Percentiles rank a stretch among this genome's conserved stretches.
phyloP scores from a whole-genome alignment of 2,329 filamentous ascomycete species.

The Bipolaris bicolor region DNA sequence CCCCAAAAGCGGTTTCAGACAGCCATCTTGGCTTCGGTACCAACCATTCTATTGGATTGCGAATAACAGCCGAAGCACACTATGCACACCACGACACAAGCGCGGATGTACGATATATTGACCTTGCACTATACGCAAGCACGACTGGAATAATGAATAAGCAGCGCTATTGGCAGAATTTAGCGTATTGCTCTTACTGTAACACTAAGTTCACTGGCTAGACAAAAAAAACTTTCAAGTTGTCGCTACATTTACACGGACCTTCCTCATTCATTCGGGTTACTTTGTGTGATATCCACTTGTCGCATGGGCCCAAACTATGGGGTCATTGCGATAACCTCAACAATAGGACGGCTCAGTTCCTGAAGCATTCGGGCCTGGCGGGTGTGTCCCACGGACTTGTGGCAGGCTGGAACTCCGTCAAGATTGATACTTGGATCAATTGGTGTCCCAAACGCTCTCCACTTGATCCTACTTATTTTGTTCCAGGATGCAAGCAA shows the following conservation, averaged over 20 bases:
- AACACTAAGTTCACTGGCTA: slow-evolving; percentile 14
- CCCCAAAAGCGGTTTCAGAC: background rate
- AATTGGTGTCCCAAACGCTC: slow-evolving; percentile 1
- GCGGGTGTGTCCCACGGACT: slow-evolving; percentile 1
- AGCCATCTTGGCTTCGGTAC: slow-evolving; percentile 3
- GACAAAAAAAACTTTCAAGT: slow-evolving; percentile 13
- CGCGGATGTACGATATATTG: slow-evolving; percentile 29
- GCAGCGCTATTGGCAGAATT: slow-evolving; percentile 20
- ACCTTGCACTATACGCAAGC: slow-evolving; percentile 25
- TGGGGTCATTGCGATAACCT: slow-evolving; percentile 3
- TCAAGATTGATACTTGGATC: slow-evolving; percentile 1
- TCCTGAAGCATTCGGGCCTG: background rate
- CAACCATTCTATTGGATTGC: background rate
- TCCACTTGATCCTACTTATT: slow-evolving; percentile 10
- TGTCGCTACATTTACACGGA: slow-evolving; percentile 17
- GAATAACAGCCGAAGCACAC: background rate
- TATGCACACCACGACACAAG: slow-evolving; percentile 8
- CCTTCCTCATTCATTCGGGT: slow-evolving; percentile 26
- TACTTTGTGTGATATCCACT: slow-evolving; percentile 15
- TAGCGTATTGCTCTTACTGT: slow-evolving; percentile 25
- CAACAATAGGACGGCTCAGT: slow-evolving; percentile 7
- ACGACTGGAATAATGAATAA: slow-evolving; percentile 26
- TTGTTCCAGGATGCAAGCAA: slow-evolving; percentile 9
- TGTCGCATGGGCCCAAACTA: slow-evolving; percentile 8
- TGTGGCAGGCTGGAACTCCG: background rate